Percentiles rank a stretch among this genome's conserved stretches.
Evolutionary conservation across 257 asterid species (phyloP).

Genomic region (Solanum boliviense): DNA sequence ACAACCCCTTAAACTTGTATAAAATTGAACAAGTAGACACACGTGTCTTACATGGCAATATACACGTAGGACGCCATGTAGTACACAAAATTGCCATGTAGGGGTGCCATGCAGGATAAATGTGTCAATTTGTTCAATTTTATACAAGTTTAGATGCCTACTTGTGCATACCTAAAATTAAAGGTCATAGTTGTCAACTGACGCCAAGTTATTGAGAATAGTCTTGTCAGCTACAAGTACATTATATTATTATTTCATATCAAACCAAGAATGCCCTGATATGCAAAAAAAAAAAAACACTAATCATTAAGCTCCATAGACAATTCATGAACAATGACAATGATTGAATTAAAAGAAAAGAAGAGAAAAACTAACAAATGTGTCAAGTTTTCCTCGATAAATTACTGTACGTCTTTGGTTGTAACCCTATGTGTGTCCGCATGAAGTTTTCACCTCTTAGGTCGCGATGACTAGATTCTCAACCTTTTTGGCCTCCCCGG

Average conservation of each 20-base stretch:
- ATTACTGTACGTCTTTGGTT: background rate
- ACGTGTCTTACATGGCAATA: no score
- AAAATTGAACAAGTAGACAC: no score
- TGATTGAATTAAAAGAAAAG: background rate
- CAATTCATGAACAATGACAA: background rate
- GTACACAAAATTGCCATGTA: no score
- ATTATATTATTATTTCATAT: background rate
- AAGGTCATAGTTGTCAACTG: no score
- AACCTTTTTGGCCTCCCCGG: background rate
- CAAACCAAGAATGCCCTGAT: background rate
- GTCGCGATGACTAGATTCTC: background rate
- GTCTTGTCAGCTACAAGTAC: constrained; percentile 82
- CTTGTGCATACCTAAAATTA: no score
- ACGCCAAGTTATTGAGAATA: background rate
- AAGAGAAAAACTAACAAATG: background rate
- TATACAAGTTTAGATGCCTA: no score
- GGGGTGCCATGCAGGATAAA: no score
- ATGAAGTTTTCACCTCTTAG: background rate
- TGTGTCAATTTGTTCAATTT: no score
- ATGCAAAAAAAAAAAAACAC: background rate
- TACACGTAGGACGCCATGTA: no score
- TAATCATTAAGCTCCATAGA: background rate
- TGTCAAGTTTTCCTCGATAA: background rate
- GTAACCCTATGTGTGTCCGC: background rate
- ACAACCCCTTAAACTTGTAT: no score